These are phyloP conservation scores for Mycena galopus DNA, from an alignment of 768 basidiomycete species.

Conservation along the genomic window DNA sequence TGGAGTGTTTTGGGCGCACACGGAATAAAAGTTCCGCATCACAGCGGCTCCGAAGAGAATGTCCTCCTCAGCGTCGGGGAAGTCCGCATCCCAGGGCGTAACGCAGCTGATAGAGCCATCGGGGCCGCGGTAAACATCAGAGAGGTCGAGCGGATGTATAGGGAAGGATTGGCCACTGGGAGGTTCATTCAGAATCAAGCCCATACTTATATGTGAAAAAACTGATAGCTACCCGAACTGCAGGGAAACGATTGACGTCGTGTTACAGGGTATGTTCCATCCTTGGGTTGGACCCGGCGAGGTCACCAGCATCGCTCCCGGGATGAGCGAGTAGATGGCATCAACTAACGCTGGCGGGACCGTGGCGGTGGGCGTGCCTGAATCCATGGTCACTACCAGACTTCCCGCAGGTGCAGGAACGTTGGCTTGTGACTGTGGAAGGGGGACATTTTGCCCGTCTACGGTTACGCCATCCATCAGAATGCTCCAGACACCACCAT, in stretches of 20 bases:
- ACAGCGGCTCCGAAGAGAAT: background rate
- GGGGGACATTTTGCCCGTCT: too few relatives aligned
- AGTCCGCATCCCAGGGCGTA: background rate
- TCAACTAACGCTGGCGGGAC: background rate
- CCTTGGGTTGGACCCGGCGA: background rate
- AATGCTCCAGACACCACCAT: too few relatives aligned
- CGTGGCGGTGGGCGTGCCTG: background rate
- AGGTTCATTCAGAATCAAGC: too few relatives aligned
- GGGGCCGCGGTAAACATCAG: background rate
- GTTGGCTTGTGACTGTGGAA: too few relatives aligned
- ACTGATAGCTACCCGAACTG: background rate
- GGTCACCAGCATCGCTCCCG: slow-evolving; percentile 3
- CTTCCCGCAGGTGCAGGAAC: too few relatives aligned
- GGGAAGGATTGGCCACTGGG: slow-evolving; percentile 20
- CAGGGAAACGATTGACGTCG: slow-evolving; percentile 1
- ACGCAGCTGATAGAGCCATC: background rate
- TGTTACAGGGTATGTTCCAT: slow-evolving; percentile 12
- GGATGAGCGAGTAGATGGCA: slow-evolving; percentile 12
- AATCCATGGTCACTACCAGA: slow-evolving; percentile 1
- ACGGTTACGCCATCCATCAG: too few relatives aligned
- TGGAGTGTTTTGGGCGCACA: background rate
- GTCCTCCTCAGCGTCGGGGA: too few relatives aligned
- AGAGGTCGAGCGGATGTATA: slow-evolving; percentile 17
- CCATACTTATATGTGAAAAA: too few relatives aligned
- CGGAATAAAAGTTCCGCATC: slow-evolving; percentile 11